Base-by-base conservation (phyloP, 306 rosid genomes). In the Clitoria ternatea region DNA sequence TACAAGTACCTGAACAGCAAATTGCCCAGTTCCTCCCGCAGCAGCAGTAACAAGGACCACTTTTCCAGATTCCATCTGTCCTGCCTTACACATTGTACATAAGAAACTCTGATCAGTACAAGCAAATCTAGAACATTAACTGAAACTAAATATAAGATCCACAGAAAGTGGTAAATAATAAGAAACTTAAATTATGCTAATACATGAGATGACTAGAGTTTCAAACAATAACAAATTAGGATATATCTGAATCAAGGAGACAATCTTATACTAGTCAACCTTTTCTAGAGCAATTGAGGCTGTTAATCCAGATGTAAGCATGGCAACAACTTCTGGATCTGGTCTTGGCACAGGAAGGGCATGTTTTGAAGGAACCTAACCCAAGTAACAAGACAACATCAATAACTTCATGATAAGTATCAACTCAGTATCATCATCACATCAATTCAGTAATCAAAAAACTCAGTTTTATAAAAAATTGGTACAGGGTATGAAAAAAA, bases 1-100 rank as follows among this genome's bases (percentile, higher is more conserved):
- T 43, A 45, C 36, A 29, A 54, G 40, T 57, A 94, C 98, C 97
- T 90, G 98, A 75, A 94, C 98, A 44, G 97, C 98, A 49, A 94
- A 94, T 86, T 94, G 98, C 66, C 98, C 98, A 4, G 98, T 94
- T 78, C 98, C 98, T 73, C 98, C 98, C 13, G 98, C 98, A n/a
- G 98, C 98, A 77, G 98, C 98, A 81, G 98, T 94, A 39, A 94
- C 97, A 83, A 94, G 92, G 70, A 94, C 95, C 40, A 69, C 80
- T 32, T 94, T 85, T 78, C 96, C 92, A 79, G 94, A 88, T 85
- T 90, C 96, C 90, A 89, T 87, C 42, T 89, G 85, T 67, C 89
- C 97, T 15, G 88, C 97, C 98, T 94, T 78, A 37, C n/a, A 67
- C 50, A 74, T 53, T 71, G 47, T 61, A 49, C 49, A 67, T 68